Evolutionary conservation across 1,284 basidiomycete species (phyloP), one percentile per base, ranked within the genome.

Genomic region (Apiotrichum mycotoxinovorans): DNA sequence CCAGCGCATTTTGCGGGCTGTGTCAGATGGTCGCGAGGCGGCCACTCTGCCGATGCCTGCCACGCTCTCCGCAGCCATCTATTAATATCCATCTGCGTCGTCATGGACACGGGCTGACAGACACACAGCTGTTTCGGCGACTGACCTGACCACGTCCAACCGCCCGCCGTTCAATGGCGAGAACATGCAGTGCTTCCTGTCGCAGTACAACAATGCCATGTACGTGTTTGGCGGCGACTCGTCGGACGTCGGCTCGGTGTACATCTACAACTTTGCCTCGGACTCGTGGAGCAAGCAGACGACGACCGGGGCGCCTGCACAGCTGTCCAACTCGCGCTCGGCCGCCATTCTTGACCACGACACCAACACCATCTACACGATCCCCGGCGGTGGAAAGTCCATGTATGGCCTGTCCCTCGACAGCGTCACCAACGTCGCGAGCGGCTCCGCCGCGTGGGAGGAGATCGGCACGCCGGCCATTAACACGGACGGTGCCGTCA

Each of bases 271-370:
- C 61, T 76, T 77, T 62, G 68, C 63, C 18, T 60, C 60, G 26
- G 61, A 70, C 51, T 63, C 69, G 4, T 79, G 78, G 78, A 75
- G 73, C 12, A 75, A 70, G 43, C 75, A 78, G 61, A 50, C 64
- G 11, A 77, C 76, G 18, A 62, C 73, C 12, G 66, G 67, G 8
- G 65, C 63, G 4, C 74, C 74, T 7, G 48, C 67, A 14, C 57
- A 68, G 34, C 54, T 72, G 14, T 67, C 69, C 33, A 66, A 67
- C 54, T 69, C 73, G 37, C 70, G 75, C 56, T 75, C 73, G 4
- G 63, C 73, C 15, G 68, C 87, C 27, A 84, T 92, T 60, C 82
- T 93, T 40, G 91, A 94, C 77, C 90, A 92, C 66, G 90, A 93
- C 75, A 93, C 90, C 52, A 91, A 91, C 61, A 83, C 86, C 58